Conservation (phyloP, 768 basidiomycete genomes). For the Trametopsis cervina region DNA sequence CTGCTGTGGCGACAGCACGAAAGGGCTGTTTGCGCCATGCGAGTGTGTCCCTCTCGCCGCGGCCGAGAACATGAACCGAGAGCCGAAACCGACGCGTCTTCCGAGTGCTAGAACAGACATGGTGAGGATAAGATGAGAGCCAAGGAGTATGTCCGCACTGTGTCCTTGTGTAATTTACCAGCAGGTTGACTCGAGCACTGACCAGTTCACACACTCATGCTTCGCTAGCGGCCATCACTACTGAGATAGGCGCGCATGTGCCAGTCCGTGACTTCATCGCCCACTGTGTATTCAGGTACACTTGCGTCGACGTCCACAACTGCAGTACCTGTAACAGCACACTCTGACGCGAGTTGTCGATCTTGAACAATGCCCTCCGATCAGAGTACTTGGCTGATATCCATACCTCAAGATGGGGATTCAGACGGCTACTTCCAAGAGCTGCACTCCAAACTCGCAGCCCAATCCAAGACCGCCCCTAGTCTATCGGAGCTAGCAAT, state of each 20-base stretch:
- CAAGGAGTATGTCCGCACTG: no score
- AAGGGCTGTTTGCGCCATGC: conserved; percentile 30
- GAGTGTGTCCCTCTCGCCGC: conserved; percentile 33
- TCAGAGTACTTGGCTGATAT: conserved; percentile 89
- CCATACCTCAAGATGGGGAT: conserved; percentile 83
- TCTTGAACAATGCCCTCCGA: conserved; percentile 75
- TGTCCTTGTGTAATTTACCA: no score
- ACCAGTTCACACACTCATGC: no score
- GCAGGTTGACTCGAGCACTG: no score
- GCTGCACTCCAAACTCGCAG: conserved; percentile 51
- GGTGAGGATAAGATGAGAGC: no score
- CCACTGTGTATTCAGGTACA: conserved; percentile 2
- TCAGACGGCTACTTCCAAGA: conserved; percentile 69
- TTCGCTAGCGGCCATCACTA: neutral
- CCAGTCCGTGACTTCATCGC: conserved; percentile 7
- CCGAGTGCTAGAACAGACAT: no score
- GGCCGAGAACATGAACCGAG: neutral
- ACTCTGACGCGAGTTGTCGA: no score
- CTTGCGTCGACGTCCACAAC: no score
- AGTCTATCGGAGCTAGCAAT: conserved; percentile 62
- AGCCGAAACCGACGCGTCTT: conserved; percentile 5
- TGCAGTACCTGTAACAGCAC: no score
- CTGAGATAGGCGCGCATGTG: neutral
- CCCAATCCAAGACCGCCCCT: conserved; percentile 45
- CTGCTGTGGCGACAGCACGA: conserved; percentile 46